phyloP scores from a whole-genome alignment of 257 asterid genomes.

The Solanum clarkiae region DNA sequence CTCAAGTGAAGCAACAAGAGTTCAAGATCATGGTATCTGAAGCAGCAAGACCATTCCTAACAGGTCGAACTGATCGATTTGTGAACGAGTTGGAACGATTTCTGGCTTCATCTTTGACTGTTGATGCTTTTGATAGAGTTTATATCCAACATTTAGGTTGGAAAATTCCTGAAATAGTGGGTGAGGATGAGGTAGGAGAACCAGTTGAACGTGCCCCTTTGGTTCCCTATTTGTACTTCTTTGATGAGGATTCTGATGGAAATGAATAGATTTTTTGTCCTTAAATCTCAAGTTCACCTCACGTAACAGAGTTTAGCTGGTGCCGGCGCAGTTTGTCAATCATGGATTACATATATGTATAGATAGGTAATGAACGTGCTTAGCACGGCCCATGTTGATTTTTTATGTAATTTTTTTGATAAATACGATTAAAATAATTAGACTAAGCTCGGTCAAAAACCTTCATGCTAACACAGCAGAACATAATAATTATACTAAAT shows the following conservation, averaged over 20 bases:
- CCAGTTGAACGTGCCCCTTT: slow-evolving; percentile 14
- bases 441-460: too few relatives aligned
- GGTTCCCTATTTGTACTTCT: slow-evolving; percentile 40
- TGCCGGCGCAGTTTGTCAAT: not conserved
- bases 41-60: slow-evolving; percentile 52
- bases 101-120: slow-evolving; percentile 59
- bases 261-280: not conserved
- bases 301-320: not conserved
- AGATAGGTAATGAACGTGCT: too few relatives aligned
- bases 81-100: slow-evolving; percentile 52
- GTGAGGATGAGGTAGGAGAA: slow-evolving; percentile 14
- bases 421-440: too few relatives aligned
- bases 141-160: slow-evolving; percentile 53
- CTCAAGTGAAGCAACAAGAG: slow-evolving; percentile 30
- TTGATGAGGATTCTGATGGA: slow-evolving; percentile 43
- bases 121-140: slow-evolving; percentile 54
- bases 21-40: slow-evolving; percentile 30
- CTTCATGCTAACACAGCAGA: too few relatives aligned
- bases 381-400: too few relatives aligned
- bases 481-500: too few relatives aligned
- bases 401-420: too few relatives aligned
- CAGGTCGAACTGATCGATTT: slow-evolving; percentile 55
- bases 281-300: not conserved
- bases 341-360: not conserved
- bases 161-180: slow-evolving; percentile 21